Percentiles rank a stretch among this genome's conserved stretches.
Evolutionary conservation across 768 basidiomycete species (phyloP).

Genomic region (Leccinum uliginosum): DNA sequence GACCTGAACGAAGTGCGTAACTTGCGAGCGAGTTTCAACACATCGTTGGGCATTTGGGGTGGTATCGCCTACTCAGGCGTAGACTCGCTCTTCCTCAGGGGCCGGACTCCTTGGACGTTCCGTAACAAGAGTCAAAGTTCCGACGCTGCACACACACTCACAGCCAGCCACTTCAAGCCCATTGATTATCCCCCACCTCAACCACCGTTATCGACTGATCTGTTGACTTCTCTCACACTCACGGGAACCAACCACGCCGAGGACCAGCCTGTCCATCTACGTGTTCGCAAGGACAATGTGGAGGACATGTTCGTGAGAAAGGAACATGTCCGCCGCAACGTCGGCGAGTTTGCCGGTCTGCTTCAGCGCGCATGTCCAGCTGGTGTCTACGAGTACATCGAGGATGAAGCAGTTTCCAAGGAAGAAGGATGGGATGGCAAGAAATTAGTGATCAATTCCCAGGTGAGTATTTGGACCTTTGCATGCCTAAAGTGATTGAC

Average conservation of each 20-base stretch:
- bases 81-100: constrained; percentile 80
- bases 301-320: constrained; percentile 44
- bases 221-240: constrained; percentile 84
- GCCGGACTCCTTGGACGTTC: constrained; percentile 91
- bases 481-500: background rate
- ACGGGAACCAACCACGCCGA: constrained; percentile 98
- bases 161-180: constrained; percentile 59
- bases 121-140: constrained; percentile 49
- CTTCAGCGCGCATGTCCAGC: constrained; percentile 92
- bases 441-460: constrained; percentile 93
- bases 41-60: constrained; percentile 75
- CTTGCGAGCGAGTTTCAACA: constrained; percentile 83
- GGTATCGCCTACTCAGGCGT: constrained; percentile 87
- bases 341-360: constrained; percentile 78
- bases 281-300: constrained; percentile 44
- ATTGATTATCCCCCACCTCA: constrained; percentile 87
- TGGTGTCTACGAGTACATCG: constrained; percentile 94
- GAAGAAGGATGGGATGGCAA: constrained; percentile 71
- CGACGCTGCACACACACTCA: constrained; percentile 71
- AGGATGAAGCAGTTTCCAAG: constrained; percentile 50
- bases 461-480: constrained; percentile 44
- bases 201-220: constrained; percentile 86
- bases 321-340: constrained; percentile 73
- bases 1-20: constrained; percentile 92
- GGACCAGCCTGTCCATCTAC: constrained; percentile 88